phyloP scores from a whole-genome alignment of 2,329 filamentous ascomycete species.

The Helotiales sp. region DNA sequence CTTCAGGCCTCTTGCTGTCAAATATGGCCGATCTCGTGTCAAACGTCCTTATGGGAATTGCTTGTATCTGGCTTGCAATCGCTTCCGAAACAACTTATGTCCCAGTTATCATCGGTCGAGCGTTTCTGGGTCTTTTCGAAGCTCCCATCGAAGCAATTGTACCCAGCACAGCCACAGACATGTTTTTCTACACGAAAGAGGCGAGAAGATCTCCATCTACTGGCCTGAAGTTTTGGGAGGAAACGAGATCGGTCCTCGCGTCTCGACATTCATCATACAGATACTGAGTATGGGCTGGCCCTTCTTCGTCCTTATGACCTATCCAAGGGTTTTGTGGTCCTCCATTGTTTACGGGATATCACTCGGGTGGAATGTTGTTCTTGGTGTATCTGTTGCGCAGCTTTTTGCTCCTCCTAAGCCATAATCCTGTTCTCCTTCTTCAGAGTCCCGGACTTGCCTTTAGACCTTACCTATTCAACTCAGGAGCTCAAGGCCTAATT shows the following conservation, averaged over 20 bases:
- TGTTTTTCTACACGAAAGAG: conserved; percentile 31
- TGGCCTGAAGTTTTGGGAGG: conserved; percentile 37
- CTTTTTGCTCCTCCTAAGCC: conserved; percentile 41
- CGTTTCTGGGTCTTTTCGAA: conserved; percentile 26
- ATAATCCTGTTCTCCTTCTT: conserved; percentile 34
- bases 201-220: conserved; percentile 31
- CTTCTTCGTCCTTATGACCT: conserved; percentile 39
- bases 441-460: not conserved
- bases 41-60: conserved; percentile 24
- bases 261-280: conserved; percentile 38
- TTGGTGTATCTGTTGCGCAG: conserved; percentile 57
- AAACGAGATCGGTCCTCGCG: conserved; percentile 39
- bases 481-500: conserved; percentile 42
- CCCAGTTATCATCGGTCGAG: conserved; percentile 26
- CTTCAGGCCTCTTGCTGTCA: conserved; percentile 31
- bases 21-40: conserved; percentile 27
- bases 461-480: conserved; percentile 49
- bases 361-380: conserved; percentile 45
- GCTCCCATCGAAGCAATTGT: conserved; percentile 60
- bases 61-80: conserved; percentile 29
- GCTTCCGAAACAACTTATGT: conserved; percentile 23
- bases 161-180: conserved; percentile 50
- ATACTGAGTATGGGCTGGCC: conserved; percentile 24
- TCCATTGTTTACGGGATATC: conserved; percentile 46
- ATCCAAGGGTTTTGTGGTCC: conserved; percentile 30